Base-by-base conservation (phyloP, 768 basidiomycete genomes). In the Collybiopsis luxurians region DNA sequence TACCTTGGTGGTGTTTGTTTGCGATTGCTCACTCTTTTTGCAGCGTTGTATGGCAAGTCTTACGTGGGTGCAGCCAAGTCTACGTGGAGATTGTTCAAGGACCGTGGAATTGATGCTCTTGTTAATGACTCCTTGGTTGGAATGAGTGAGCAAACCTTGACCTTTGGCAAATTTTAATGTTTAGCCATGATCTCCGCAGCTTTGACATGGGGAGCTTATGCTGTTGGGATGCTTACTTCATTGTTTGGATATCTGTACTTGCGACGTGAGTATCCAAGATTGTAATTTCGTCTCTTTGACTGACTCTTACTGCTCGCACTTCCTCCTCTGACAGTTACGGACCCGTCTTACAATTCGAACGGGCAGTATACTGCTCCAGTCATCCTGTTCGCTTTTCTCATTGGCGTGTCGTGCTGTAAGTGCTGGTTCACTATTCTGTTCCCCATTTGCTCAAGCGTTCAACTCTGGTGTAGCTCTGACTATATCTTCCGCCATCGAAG, bases 111-210 rank as follows among this genome's bases (percentile, higher is more conserved):
- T 60, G 90, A 92, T 66, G 89, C 88, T 11, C 73, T 94, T 10
- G 79, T 93, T 60, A 92, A 94, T 64, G 92, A 94, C 66, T 89
- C 87, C 1, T 76, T 94, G 17, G 86, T 92, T 50, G 81, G 85
- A 59, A 88, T 89, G 76, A 86, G 86, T 88, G 64, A 70, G 86
- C 70, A 0, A n/a, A 9, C 39, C 27, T 56, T 27, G 38, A 26
- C 47, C 10, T 10, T 21, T n/a, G n/a, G 21, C 31, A 40, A n/a
- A 51, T 45, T 48, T 9, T 50, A 12, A 30, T 17, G 19, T 28
- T 24, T 7, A n/a, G 40, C 61, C 13, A 9, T 23, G 21, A 13
- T 54, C 53, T 53, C n/a, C 28, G 17, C 55, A 87, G 87, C 87
- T 0, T 68, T 90, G 61, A 89, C 81, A 1, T 91, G 88, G 85